These are phyloP conservation scores for Pichia occidentalis DNA, from an alignment of 805 yeast genomes.

Conservation along the genomic window DNA sequence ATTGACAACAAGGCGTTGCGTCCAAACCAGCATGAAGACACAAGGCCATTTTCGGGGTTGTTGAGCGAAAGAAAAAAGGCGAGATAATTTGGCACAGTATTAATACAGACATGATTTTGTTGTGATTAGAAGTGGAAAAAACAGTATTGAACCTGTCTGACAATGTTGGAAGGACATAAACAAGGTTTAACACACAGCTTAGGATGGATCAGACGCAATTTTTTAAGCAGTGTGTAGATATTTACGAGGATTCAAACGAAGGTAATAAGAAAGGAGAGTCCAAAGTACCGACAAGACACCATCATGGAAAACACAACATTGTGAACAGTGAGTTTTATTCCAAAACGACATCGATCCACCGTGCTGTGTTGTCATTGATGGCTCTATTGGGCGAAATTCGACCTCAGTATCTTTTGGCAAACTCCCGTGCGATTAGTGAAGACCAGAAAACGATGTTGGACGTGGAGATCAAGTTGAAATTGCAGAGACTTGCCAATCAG, in stretches of 20 bases:
- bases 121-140: too few relatives aligned
- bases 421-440: constrained; percentile 22
- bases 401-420: constrained; percentile 31
- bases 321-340: constrained; percentile 6
- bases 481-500: constrained; percentile 18
- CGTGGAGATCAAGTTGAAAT: constrained; percentile 22
- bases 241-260: background rate
- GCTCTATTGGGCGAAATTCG: constrained; percentile 25
- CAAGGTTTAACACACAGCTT: too few relatives aligned
- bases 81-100: too few relatives aligned
- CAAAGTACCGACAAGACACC: background rate
- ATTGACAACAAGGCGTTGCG: too few relatives aligned
- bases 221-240: constrained; percentile 8
- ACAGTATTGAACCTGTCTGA: too few relatives aligned
- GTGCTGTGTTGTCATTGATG: constrained; percentile 4
- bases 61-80: too few relatives aligned
- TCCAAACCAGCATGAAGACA: too few relatives aligned
- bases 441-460: constrained; percentile 25
- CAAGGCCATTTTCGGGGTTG: too few relatives aligned
- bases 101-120: too few relatives aligned
- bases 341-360: constrained; percentile 5
- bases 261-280: background rate
- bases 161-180: background rate
- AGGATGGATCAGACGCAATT: constrained; percentile 5
- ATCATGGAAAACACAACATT: background rate